Conservation (phyloP, 2,329 filamentous ascomycete species). For the Paramyrothecium roridum region DNA sequence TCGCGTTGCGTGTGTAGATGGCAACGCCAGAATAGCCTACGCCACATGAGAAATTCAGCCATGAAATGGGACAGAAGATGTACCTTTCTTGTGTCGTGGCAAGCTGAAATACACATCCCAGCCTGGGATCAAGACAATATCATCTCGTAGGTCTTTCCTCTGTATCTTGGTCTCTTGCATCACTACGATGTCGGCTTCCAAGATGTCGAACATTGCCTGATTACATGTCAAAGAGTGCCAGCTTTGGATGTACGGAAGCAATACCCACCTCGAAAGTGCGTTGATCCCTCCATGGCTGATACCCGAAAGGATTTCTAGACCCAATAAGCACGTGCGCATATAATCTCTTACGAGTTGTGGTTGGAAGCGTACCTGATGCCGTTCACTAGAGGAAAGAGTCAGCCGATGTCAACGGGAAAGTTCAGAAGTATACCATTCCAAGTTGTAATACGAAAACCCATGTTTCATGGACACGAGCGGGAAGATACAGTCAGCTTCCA, state of each 20-base stretch:
- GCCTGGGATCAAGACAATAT: slow-evolving; percentile 91
- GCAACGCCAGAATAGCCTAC: slow-evolving; percentile 92
- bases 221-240: background rate
- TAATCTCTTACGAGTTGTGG: background rate
- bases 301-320: slow-evolving; percentile 73
- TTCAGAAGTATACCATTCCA: slow-evolving; percentile 67
- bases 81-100: slow-evolving; percentile 90
- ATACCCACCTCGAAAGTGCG: slow-evolving; percentile 62
- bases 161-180: slow-evolving; percentile 98
- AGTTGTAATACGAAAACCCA: slow-evolving; percentile 78
- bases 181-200: slow-evolving; percentile 88
- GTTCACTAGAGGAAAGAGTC: slow-evolving; percentile 54
- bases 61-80: background rate
- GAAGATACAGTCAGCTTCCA: too few species aligned
- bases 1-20: slow-evolving; percentile 87
- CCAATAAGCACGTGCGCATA: too few species aligned
- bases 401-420: slow-evolving; percentile 1
- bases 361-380: slow-evolving; percentile 62
- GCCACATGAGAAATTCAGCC: slow-evolving; percentile 1
- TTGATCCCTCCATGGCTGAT: slow-evolving; percentile 75
- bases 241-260: background rate
- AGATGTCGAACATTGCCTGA: slow-evolving; percentile 87
- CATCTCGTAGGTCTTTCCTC: slow-evolving; percentile 83
- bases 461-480: slow-evolving; percentile 29
- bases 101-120: slow-evolving; percentile 98